phyloP scores from a whole-genome alignment of 768 basidiomycete species.

The Imleria badia region DNA sequence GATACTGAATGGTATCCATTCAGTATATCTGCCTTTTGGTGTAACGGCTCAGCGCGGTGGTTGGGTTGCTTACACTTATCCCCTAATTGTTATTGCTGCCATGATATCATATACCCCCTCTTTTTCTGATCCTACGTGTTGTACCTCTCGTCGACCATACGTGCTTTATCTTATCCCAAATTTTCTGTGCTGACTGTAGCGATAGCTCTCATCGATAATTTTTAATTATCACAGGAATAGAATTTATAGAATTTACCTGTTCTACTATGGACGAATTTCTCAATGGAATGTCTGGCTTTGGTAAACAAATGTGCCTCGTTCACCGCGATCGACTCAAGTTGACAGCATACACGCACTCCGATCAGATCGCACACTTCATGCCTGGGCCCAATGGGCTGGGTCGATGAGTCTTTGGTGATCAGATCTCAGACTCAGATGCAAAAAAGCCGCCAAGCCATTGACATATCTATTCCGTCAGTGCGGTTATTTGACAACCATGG shows the following conservation, averaged over 20 bases:
- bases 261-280: not conserved
- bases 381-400: no score
- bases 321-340: not conserved
- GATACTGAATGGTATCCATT: no score
- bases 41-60: no score
- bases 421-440: not conserved
- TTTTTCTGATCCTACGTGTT: not conserved
- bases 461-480: not conserved
- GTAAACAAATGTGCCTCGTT: not conserved
- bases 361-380: not conserved
- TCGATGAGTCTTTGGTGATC: not conserved
- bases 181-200: slow-evolving; percentile 17
- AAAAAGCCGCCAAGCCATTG: not conserved
- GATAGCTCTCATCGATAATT: slow-evolving; percentile 3
- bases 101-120: not conserved
- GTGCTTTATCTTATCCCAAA: not conserved
- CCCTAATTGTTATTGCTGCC: not conserved
- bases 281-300: not conserved
- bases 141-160: not conserved
- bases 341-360: not conserved
- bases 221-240: slow-evolving; percentile 4
- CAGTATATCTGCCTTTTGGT: no score
- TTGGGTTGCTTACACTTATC: no score
- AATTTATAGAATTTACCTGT: not conserved
- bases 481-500: not conserved